Evolutionary conservation across 2,329 filamentous ascomycete species (phyloP), one percentile per base, ranked within the genome.

Genomic region (Phialophora tarda): DNA sequence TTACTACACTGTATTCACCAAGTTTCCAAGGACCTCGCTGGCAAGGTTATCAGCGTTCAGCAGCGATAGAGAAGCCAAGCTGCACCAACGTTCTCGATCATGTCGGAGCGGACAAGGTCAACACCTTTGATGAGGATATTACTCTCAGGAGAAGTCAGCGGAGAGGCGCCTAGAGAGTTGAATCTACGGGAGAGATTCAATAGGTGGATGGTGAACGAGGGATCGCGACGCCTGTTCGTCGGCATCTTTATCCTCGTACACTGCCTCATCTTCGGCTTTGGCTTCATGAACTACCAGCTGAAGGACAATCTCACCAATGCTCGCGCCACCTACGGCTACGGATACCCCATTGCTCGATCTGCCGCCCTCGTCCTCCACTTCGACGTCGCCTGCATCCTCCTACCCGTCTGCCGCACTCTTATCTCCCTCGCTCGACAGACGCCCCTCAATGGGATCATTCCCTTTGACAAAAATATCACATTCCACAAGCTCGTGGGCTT

Each of bases 191-290:
- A 94, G 77, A 89, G 86, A 76, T 90, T 94, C 75, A 89, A 93
- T 77, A 84, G 88, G 71, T 95, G 91, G 91, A 93, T 94, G 91
- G 89, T 94, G 68, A 94, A 94, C 76, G 91, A 94, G 77, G 91
- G 91, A 68, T 93, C 92, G 77, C 85, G 90, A 76, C 84, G 90
- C 86, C 84, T 94, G 88, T 92, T 93, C 73, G 90, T 94, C 66
- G 88, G 89, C 72, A 82, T 91, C 58, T 95, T 94, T 78, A 84
- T 90, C 73, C 75, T 90, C 50, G 79, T 91, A 41, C 91, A 95
- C 78, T 82, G 85, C 68, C 86, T 93, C 81, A 87, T 95, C 47
- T 95, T 93, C 75, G 84, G 86, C 11, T 93, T 95, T 73, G 91
- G 89, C 59, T 91, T 91, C 77, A 86, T 93, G 77, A 89, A 94